These are phyloP conservation scores for Neurospora africana DNA, from an alignment of 495 filamentous ascomycete genomes.

Conservation along the genomic window DNA sequence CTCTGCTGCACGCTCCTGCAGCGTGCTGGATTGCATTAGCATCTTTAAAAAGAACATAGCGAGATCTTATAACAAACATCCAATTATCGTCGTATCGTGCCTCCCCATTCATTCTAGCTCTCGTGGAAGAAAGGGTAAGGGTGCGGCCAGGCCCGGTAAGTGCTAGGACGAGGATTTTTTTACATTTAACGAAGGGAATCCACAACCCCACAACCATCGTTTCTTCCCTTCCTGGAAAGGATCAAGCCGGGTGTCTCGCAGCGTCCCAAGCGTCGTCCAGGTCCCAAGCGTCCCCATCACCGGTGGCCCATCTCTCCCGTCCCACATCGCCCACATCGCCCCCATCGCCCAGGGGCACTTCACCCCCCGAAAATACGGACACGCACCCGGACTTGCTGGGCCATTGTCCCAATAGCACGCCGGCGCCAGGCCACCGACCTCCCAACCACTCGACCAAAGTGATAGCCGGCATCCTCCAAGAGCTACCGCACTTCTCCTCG, in stretches of 20 bases:
- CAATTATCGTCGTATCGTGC: neutral
- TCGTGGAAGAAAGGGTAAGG: neutral
- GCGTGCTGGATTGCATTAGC: neutral
- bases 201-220: neutral
- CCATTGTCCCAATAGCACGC: neutral
- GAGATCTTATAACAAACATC: neutral
- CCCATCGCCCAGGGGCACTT: neutral
- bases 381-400: neutral
- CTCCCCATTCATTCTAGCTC: neutral
- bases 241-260: neutral
- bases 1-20: neutral
- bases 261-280: neutral
- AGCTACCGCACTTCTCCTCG: neutral
- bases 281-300: neutral
- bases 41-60: neutral
- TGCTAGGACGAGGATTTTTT: neutral
- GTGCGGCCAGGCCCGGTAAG: neutral
- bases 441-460: neutral
- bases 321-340: neutral
- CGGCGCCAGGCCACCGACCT: neutral
- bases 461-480: neutral
- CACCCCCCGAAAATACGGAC: neutral
- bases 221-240: neutral
- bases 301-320: neutral
- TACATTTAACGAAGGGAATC: neutral